Conservation (phyloP, 768 basidiomycete genomes). For the Tephrocybe sp. region DNA sequence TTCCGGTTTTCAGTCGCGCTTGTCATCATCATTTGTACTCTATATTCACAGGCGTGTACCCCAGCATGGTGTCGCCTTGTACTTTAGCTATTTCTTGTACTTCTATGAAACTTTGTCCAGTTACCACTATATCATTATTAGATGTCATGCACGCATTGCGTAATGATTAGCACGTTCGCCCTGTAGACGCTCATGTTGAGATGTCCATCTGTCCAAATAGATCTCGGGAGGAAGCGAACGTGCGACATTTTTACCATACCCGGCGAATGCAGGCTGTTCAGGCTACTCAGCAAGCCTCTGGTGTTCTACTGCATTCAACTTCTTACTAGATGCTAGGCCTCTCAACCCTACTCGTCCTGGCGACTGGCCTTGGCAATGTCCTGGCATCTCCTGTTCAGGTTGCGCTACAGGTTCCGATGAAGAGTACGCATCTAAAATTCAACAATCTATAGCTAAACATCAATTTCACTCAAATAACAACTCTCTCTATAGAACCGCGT, state of each 20-base stretch:
- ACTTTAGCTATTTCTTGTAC: constrained; percentile 14
- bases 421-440: constrained; percentile 21
- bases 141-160: background rate
- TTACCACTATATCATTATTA: constrained; percentile 12
- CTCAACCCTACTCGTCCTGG: constrained; percentile 22
- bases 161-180: background rate
- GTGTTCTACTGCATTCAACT: background rate
- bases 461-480: background rate
- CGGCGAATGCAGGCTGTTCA: constrained; percentile 2
- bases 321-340: constrained; percentile 10
- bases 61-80: constrained; percentile 13
- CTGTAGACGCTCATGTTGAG: background rate
- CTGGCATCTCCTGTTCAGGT: constrained; percentile 38
- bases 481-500: constrained; percentile 31
- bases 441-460: background rate
- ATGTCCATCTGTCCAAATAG: background rate
- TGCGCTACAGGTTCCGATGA: constrained; percentile 29
- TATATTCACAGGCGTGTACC: constrained; percentile 11
- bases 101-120: constrained; percentile 10
- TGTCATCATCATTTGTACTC: constrained; percentile 14
- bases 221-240: constrained; percentile 25
- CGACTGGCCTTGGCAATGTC: constrained; percentile 21
- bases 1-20: constrained; percentile 7
- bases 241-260: constrained; percentile 23
- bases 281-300: background rate